Evolutionary conservation across 1,284 basidiomycete genomes (phyloP).

Genomic region (Amylostereum areolatum): DNA sequence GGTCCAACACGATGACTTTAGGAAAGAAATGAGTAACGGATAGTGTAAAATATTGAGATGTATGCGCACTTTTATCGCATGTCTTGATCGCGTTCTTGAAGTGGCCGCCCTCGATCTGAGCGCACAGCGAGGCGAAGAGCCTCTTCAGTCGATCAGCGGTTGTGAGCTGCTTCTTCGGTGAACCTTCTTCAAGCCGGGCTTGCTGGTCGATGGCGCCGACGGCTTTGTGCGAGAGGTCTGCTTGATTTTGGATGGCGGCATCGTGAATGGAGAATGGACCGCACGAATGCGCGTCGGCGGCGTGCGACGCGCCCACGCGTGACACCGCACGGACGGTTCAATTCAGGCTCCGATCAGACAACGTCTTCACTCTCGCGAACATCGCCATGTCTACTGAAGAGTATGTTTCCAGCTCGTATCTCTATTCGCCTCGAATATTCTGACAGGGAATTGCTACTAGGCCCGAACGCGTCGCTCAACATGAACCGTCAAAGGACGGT

Average conservation of each 20-base stretch:
- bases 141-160: conserved; percentile 58
- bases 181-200: conserved; percentile 8
- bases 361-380: neutral
- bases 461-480: neutral
- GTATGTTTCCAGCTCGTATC: conserved; percentile 23
- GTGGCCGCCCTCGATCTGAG: conserved; percentile 81
- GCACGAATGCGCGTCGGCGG: too few relatives aligned
- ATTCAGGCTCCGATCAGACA: too few relatives aligned
- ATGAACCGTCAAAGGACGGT: conserved; percentile 8
- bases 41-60: neutral
- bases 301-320: too few relatives aligned
- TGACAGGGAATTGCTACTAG: neutral
- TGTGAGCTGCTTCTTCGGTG: conserved; percentile 45
- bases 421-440: neutral
- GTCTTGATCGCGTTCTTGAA: conserved; percentile 80
- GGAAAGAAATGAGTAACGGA: conserved; percentile 7
- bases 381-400: conserved; percentile 43
- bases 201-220: conserved; percentile 2
- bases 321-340: too few relatives aligned
- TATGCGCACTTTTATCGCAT: conserved; percentile 75
- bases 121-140: conserved; percentile 72
- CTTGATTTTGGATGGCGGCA: conserved; percentile 9
- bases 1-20: conserved; percentile 64
- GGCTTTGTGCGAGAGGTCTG: conserved; percentile 3
- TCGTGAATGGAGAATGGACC: neutral